A percentile compares a stretch with the other conserved stretches of the same genome.
Conservation (phyloP, 352 stramenopile species). For the Globisporangium yorkense region DNA sequence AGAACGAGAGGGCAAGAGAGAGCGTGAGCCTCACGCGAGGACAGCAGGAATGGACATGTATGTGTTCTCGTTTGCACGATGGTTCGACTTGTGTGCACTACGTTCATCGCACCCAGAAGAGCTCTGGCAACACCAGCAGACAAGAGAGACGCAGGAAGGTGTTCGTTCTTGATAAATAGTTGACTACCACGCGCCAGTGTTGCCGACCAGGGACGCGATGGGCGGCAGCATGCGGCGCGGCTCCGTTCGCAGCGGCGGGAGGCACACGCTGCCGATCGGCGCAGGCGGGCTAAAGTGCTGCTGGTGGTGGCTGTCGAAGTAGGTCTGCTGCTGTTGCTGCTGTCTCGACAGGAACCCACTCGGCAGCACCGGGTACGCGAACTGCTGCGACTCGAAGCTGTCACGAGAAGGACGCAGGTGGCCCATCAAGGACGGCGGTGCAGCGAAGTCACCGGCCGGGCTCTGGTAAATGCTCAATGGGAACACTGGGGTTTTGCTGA, state of each 20-base stretch:
- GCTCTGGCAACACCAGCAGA: background rate
- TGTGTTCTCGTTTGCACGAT: background rate
- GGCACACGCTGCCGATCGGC: constrained; percentile 2
- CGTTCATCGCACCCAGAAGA: too few species aligned
- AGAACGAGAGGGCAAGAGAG: too few species aligned
- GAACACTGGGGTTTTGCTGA: background rate
- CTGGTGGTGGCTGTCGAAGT: background rate
- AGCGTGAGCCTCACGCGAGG: too few species aligned
- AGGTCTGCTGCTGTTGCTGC: background rate
- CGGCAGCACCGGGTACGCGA: background rate
- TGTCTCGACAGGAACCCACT: background rate
- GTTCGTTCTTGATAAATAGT: background rate
- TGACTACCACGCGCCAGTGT: constrained; percentile 12
- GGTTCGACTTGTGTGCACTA: too few species aligned
- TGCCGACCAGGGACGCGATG: constrained; percentile 43
- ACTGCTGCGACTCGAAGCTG: background rate
- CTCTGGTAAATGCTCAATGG: background rate
- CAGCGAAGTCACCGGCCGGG: background rate
- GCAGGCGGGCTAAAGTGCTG: constrained; percentile 10
- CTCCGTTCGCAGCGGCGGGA: constrained; percentile 36
- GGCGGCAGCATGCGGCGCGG: constrained; percentile 32
- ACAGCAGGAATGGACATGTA: background rate
- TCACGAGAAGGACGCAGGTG: background rate
- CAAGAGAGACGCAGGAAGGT: background rate
- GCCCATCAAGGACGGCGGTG: background rate